These are phyloP conservation scores for Eucalyptus curtisii DNA, from an alignment of 345 rosid species.

Conservation along the genomic window DNA sequence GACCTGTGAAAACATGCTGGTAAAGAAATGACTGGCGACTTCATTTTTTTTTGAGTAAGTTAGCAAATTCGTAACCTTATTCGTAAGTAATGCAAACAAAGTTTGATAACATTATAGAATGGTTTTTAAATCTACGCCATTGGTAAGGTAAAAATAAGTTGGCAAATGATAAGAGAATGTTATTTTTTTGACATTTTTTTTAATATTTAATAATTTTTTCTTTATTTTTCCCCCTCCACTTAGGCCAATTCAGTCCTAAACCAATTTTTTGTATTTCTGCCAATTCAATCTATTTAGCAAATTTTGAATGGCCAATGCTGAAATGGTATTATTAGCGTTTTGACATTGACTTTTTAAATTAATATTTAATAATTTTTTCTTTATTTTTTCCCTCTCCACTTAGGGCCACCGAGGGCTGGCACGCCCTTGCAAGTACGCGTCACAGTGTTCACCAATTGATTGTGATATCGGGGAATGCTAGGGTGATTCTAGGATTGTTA, in stretches of 20 bases:
- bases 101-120: neutral
- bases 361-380: too few relatives aligned
- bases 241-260: rapidly evolving
- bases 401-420: too few relatives aligned
- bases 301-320: too few relatives aligned
- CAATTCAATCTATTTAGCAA: too few relatives aligned
- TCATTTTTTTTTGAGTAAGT: neutral
- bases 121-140: neutral
- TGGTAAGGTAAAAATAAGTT: neutral
- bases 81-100: neutral
- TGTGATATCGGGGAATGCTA: conserved; percentile 53
- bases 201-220: too few relatives aligned
- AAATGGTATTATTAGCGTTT: too few relatives aligned
- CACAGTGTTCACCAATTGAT: conserved; percentile 1
- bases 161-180: neutral
- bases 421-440: too few relatives aligned
- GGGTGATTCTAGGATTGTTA: conserved; percentile 55
- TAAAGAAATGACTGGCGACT: neutral
- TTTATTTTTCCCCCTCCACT: too few relatives aligned
- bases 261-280: rapidly evolving
- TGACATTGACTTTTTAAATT: too few relatives aligned
- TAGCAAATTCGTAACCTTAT: neutral
- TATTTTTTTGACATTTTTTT: too few relatives aligned
- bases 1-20: neutral
- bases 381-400: too few relatives aligned